These are phyloP conservation scores for Stramenopiles sp. DNA, from an alignment of 352 stramenopile species.

Conservation along the genomic window DNA sequence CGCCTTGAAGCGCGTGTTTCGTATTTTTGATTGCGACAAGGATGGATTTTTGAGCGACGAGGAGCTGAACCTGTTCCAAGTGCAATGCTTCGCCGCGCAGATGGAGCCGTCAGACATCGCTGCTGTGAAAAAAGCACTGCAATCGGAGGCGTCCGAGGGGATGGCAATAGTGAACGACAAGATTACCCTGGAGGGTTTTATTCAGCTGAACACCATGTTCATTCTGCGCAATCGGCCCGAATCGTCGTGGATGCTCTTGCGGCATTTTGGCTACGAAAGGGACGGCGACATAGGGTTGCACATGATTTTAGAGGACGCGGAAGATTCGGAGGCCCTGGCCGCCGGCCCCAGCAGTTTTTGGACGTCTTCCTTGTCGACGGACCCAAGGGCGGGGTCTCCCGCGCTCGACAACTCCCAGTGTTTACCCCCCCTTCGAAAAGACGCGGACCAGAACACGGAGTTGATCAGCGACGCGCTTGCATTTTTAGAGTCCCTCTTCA, in stretches of 20 bases:
- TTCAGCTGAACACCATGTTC: slow-evolving; percentile 57
- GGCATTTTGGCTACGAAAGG: slow-evolving; percentile 27
- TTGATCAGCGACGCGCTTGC: not conserved
- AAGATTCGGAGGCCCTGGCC: slow-evolving; percentile 44
- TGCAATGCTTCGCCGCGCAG: slow-evolving; percentile 22
- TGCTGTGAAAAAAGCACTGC: slow-evolving; percentile 26
- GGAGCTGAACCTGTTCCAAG: slow-evolving; percentile 60
- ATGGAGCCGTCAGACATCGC: not conserved
- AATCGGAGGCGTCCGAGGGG: slow-evolving; percentile 36
- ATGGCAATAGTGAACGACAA: slow-evolving; percentile 20
- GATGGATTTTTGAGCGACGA: slow-evolving; percentile 51
- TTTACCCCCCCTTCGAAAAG: not conserved
- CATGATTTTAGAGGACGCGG: slow-evolving; percentile 31
- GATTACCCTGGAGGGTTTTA: slow-evolving; percentile 41
- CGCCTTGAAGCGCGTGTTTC: slow-evolving; percentile 59
- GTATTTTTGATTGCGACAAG: slow-evolving; percentile 51
- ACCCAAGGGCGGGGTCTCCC: too few species aligned
- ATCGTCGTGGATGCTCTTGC: slow-evolving; percentile 45
- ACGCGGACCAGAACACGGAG: not conserved
- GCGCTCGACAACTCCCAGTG: not conserved
- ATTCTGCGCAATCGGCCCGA: slow-evolving; percentile 63
- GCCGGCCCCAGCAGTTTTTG: slow-evolving; percentile 42
- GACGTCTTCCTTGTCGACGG: slow-evolving; percentile 48
- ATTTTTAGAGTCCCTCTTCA: not conserved
- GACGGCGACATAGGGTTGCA: slow-evolving; percentile 46